Conservation (phyloP, 139 green algal genomes). For the Closterium sp. region DNA sequence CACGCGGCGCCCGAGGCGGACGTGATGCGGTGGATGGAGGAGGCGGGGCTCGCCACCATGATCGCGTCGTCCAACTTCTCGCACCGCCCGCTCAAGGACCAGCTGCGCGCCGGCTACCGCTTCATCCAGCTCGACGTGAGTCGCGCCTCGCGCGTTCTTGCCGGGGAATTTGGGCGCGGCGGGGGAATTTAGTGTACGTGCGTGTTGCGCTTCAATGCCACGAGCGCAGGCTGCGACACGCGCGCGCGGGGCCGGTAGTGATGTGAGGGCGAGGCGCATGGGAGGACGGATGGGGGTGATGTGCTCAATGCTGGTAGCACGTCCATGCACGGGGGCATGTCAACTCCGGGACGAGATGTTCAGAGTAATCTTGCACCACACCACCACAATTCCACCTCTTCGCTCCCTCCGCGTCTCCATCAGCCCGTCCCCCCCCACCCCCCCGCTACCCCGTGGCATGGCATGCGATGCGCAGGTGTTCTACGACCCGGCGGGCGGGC, state of each 20-base stretch:
- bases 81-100: background rate
- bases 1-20: background rate
- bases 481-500: background rate
- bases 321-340: too few relatives aligned
- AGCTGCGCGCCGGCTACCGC: background rate
- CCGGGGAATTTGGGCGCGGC: too few relatives aligned
- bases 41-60: background rate
- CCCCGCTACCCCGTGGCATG: background rate
- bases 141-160: background rate
- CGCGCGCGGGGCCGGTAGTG: too few relatives aligned
- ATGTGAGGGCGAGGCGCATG: background rate
- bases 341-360: too few relatives aligned
- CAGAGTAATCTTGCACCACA: too few relatives aligned
- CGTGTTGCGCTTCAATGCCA: background rate
- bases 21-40: background rate
- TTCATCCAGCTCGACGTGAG: slow-evolving; percentile 5
- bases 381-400: too few relatives aligned
- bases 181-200: background rate
- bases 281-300: too few relatives aligned
- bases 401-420: too few relatives aligned
- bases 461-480: background rate
- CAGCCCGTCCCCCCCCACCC: too few relatives aligned
- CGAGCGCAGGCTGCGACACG: background rate
- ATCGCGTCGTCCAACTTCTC: background rate
- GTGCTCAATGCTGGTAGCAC: too few relatives aligned